Evolutionary conservation across 2,329 filamentous ascomycete species (phyloP), one percentile per base, ranked within the genome.

Genomic region (Trichoderma atrobrunneum): DNA sequence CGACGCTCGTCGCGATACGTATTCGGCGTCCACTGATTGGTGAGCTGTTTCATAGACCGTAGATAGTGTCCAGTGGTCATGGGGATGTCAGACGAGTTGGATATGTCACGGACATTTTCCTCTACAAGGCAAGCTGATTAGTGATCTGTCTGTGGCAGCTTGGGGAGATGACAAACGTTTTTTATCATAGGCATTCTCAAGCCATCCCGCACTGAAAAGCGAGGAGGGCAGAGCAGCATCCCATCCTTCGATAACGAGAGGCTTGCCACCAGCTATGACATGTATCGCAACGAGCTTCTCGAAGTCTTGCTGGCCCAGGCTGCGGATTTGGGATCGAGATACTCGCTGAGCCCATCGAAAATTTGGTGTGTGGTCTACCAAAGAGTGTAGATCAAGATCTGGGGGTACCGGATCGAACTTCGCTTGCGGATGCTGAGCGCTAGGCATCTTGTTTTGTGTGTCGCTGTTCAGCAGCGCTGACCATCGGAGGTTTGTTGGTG

Each of bases 381-480:
- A 85, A 1, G 84, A 83, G 51, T 89, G 84, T 18, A 98, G 85
- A 79, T 98, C 92, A 72, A 98, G 89, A 78, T 95, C 90, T 0
- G 95, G 95, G 0, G 94, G 89, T 61, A 98, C 93, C 1, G 95
- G 95, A 80, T 97, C 94, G 81, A 98, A 98, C 66, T 94, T 93
- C 18, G 94, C 94, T 78, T 94, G 91, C 1, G 93, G 93, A 77
- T 95, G 90, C 72, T 91, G 85, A 16, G 92, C 87, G 18, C 86
- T 84, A 70, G 93, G 92, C 94, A 97, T 97, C 32, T 78, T 87
- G 77, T 54, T 36, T 34, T n/a, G 39, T 28, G 66, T 54, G 34
- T 26, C 24, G 16, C 12, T 16, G 65, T 10, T 60, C 65, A 69
- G 21, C 14, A 60, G 56, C n/a, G 26, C 39, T 28, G 6, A 59